Base-by-base conservation (phyloP, 768 basidiomycete species). In the Collybia mongolica region DNA sequence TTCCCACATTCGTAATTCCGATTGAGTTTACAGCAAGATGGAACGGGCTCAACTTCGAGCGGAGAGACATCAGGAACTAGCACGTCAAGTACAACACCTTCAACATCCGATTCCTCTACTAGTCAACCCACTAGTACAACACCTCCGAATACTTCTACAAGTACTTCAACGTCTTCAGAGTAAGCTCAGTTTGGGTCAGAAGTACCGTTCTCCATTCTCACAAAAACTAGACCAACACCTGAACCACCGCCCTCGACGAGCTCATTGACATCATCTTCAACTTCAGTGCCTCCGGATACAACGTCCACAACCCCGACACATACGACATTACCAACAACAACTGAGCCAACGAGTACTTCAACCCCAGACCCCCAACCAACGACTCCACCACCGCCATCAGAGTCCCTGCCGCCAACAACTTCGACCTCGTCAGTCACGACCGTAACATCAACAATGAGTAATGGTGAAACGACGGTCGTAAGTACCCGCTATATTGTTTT, bases 331-430 rank as follows among this genome's bases (percentile, higher is more conserved):
- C 11, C 32, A 44, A 24, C 43, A 28, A 17, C 22, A 7, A 7
- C 43, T 40, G 39, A 40, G 22, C 8, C 32, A 32, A 32, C 32
- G 32, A 32, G 32, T 14, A 23, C 43, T 2, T 7, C 19, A 44
- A 5, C 50, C 32, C 37, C 32, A 39, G 18, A 20, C 22, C 29
- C 24, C n/a, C 50, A 7, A 28, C 50, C 6, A 40, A 51, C 42
- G n/a, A n/a, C 15, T 51, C 53, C 20, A 51, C 58, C 18, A 41
- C 45, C 18, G 55, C 60, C n/a, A 15, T 39, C 2, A 35, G 50
- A 14, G 35, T 52, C 39, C 51, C 53, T 18, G 47, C 56, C 0
- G 15, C 35, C 36, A 55, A 9, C 51, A 12, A 61, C 60, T 9
- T 51, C 43, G 44, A 49, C 49, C 49, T 15, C 41, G 17, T 32